A percentile compares a stretch with the other conserved stretches of the same genome.
These are phyloP conservation scores for Aleurites moluccanus DNA, from an alignment of 441 rosid genomes.

Conservation along the genomic window DNA sequence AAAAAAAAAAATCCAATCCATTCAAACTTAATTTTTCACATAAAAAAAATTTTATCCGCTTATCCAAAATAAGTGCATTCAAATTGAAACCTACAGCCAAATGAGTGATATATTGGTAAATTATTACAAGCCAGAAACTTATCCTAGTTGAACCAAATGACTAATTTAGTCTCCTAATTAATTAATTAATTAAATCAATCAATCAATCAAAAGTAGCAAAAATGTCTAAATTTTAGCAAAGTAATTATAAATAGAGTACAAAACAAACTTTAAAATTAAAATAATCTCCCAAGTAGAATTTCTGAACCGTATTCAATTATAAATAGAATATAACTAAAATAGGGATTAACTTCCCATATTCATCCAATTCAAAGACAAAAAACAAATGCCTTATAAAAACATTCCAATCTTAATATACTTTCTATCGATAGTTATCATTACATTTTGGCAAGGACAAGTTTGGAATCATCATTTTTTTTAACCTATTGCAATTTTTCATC, in stretches of 20 bases:
- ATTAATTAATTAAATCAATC: too few relatives aligned
- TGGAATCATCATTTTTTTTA: neutral
- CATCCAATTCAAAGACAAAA: neutral
- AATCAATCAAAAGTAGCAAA: neutral
- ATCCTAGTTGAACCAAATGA: too few relatives aligned
- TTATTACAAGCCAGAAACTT: too few relatives aligned
- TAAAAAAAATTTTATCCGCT: too few relatives aligned
- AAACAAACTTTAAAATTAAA: neutral
- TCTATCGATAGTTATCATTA: neutral
- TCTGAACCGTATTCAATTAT: neutral
- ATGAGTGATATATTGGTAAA: too few relatives aligned
- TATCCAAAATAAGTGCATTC: too few relatives aligned
- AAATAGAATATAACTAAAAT: neutral
- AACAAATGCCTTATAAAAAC: neutral
- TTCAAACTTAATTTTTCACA: too few relatives aligned
- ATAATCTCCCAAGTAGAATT: neutral
- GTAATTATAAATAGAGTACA: neutral
- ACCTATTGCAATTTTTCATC: neutral
- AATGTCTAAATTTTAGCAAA: neutral
- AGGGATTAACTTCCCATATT: conserved; percentile 5
- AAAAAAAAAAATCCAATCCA: too few relatives aligned
- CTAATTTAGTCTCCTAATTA: too few relatives aligned
- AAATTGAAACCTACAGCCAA: too few relatives aligned
- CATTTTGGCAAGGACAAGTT: neutral
- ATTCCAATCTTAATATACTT: neutral